These are phyloP conservation scores for Byssothecium circinans DNA, from an alignment of 2,329 filamentous ascomycete species.

Conservation along the genomic window DNA sequence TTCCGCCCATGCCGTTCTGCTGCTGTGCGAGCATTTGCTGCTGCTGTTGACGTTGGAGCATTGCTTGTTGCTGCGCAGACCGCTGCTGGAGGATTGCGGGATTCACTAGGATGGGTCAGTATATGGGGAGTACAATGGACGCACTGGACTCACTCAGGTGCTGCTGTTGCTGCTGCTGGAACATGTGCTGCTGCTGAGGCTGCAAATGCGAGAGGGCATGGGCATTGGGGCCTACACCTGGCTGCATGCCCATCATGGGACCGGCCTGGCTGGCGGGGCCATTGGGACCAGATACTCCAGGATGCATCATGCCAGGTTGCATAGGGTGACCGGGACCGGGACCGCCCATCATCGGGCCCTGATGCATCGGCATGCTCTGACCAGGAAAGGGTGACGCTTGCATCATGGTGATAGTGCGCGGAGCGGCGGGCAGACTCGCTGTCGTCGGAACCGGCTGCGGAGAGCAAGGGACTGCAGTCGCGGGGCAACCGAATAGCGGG, in stretches of 20 bases:
- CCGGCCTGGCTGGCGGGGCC: slow-evolving; percentile 69
- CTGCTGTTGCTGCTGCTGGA: slow-evolving; percentile 54
- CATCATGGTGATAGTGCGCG: slow-evolving; percentile 61
- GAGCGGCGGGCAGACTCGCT: slow-evolving; percentile 16
- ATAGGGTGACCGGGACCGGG: slow-evolving; percentile 70
- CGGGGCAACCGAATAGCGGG: no score
- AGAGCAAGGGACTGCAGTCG: no score
- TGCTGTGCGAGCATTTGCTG: slow-evolving; percentile 58
- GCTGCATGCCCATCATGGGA: slow-evolving; percentile 77
- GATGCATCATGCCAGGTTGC: slow-evolving; percentile 72
- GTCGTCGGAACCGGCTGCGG: no score
- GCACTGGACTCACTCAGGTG: slow-evolving; percentile 43
- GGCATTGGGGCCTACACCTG: slow-evolving; percentile 63
- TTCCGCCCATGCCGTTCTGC: slow-evolving; percentile 56
- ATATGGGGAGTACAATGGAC: neutral
- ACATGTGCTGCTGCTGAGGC: slow-evolving; percentile 62
- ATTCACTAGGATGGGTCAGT: slow-evolving; percentile 31
- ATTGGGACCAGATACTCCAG: slow-evolving; percentile 71
- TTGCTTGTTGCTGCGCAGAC: slow-evolving; percentile 48
- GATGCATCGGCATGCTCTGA: slow-evolving; percentile 70
- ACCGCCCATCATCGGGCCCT: slow-evolving; percentile 64
- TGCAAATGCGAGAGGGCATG: slow-evolving; percentile 74
- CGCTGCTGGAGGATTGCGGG: slow-evolving; percentile 43
- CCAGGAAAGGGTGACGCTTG: slow-evolving; percentile 70
- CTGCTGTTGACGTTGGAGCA: slow-evolving; percentile 56